Base-by-base conservation (phyloP, 345 rosid species). In the Tarenaya hassleriana region DNA sequence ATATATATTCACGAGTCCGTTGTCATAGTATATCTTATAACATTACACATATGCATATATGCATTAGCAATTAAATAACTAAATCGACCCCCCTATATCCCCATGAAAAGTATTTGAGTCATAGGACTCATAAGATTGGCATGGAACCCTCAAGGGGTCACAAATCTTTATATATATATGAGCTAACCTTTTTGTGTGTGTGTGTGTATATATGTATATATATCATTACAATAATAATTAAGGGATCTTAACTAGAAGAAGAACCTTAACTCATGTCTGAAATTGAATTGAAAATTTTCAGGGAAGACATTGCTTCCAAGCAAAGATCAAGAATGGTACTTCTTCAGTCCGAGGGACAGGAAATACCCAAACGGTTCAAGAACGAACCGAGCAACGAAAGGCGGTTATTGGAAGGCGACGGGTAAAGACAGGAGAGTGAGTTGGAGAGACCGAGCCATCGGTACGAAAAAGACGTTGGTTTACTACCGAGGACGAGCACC, bases 321-420 rank as follows among this genome's bases (percentile, higher is more conserved):
- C 50, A 68, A 61, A 68, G 72, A 68, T n/a, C 67, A 55, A 56
- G 72, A 68, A 56, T 61, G 67, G 72, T 68, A 68, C 34, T 68
- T 68, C 48, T 68, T 68, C 46, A 61, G 72, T 15, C 72, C 72
- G 48, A 56, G 72, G 0, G 72, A 67, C 58, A 47, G 72, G 18
- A 67, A 67, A 41, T 67, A 67, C 20, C 72, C 72, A 2, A 67
- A 67, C 20, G 72, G 72, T 37, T 67, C 67, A 7, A 67, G 72
- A 12, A 67, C 72, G n/a, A 67, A 67, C 54, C 67, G 72, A 1
- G 72, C 72, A 34, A 67, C 72, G 42, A 60, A 56, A 50, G 67
- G 67, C 32, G 72, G 72, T 1, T 68, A 68, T 2, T 68, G 72
- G 72, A 68, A 68, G 16, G 67, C 72, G 3, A 68, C 72, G 4